phyloP scores from a whole-genome alignment of 257 asterid species.

The Gardenia jasminoides region DNA sequence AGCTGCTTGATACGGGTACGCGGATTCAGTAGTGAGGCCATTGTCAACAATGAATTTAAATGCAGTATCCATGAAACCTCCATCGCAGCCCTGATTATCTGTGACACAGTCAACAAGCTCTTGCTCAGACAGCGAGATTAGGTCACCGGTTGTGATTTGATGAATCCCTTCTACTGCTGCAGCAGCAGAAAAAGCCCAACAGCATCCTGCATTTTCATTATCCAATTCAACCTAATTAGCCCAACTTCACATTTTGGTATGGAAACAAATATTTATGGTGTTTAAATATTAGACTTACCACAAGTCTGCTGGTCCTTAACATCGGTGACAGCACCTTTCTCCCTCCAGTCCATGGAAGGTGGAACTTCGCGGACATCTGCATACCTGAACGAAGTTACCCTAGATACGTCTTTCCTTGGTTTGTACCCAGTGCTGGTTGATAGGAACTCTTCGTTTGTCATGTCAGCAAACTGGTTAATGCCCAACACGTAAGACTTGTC shows the following conservation, averaged over 20 bases:
- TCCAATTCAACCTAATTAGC: slow-evolving; percentile 12
- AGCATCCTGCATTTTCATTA: slow-evolving; percentile 2
- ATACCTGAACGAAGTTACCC: not conserved
- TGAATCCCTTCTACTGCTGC: slow-evolving; percentile 20
- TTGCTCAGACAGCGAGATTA: not conserved
- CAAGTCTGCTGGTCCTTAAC: slow-evolving; percentile 15
- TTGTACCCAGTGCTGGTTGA: too few species aligned
- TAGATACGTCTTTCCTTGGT: not conserved
- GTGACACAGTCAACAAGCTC: slow-evolving; percentile 21
- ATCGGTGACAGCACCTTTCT: slow-evolving; percentile 14
- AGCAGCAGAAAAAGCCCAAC: slow-evolving; percentile 24
- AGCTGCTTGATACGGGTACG: slow-evolving; percentile 29
- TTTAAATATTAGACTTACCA: not conserved
- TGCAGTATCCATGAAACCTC: slow-evolving; percentile 16
- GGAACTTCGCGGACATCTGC: not conserved
- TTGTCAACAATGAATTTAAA: not conserved
- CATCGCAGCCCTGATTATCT: not conserved
- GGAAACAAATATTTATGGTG: too few species aligned
- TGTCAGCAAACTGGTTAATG: too few species aligned
- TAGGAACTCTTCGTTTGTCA: too few species aligned
- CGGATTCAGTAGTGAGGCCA: slow-evolving; percentile 18
- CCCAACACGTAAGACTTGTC: too few species aligned
- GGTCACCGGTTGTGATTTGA: not conserved
- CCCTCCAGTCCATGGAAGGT: slow-evolving; percentile 4
- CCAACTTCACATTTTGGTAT: slow-evolving; percentile 1